Percentiles rank a stretch among this genome's conserved stretches.
These are phyloP conservation scores for Eremochloa ophiuroides DNA, from an alignment of 176 grass and related monocot species.

Conservation along the genomic window DNA sequence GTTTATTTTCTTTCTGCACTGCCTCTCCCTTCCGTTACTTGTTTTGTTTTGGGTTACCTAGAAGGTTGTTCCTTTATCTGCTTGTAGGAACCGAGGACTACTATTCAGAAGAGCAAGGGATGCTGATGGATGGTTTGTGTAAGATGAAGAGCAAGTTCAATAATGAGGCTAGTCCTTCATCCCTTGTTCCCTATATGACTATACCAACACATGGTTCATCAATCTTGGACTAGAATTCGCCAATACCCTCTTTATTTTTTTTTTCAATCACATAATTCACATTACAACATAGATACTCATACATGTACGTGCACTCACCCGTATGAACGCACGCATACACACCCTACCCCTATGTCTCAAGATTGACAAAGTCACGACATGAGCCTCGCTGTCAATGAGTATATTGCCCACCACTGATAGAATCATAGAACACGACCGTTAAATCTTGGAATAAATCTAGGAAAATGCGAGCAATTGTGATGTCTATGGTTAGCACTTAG, in stretches of 20 bases:
- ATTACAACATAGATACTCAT: no score
- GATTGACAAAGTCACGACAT: no score
- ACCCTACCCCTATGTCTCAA: no score
- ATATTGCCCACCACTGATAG: no score
- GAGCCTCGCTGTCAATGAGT: no score
- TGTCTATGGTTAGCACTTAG: no score
- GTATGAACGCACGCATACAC: no score
- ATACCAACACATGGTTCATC: neutral
- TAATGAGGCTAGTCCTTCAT: neutral
- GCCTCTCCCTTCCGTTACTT: neutral
- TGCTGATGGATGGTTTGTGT: neutral
- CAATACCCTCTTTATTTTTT: neutral
- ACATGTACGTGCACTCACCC: no score
- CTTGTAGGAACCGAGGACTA: neutral
- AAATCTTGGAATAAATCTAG: no score
- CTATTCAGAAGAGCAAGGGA: neutral
- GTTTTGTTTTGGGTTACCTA: neutral
- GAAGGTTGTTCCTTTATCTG: neutral
- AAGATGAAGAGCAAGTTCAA: neutral
- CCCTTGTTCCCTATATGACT: neutral
- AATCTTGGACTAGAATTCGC: neutral
- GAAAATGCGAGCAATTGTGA: no score
- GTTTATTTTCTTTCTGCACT: neutral
- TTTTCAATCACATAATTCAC: neutral
- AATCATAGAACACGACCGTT: no score